Base-by-base conservation (phyloP, 768 basidiomycete species). In the Solioccasus polychromus region DNA sequence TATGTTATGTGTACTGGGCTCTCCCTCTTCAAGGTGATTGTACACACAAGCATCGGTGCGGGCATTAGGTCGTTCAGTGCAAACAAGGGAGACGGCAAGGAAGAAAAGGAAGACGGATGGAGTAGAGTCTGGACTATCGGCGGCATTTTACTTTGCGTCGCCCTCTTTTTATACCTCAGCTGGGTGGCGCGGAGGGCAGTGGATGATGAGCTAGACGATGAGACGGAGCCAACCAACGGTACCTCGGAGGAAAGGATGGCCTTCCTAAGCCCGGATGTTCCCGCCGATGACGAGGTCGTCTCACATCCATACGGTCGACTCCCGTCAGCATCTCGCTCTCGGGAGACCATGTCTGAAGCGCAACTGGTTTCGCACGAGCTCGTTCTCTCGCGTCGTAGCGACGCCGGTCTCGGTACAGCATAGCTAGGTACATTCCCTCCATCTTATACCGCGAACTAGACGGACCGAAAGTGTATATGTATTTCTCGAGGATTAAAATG, bases 1-100 rank as follows among this genome's bases (percentile, higher is more conserved):
- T 92, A 92, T 71, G 79, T 82, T 31, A 61, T 79, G 39, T 85
- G 88, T 72, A 92, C 93, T 19, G 84, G 83, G 12, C 73, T 92
- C 44, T 86, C 87, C 45, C 75, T 94, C 43, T 80, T 90, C 80
- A 95, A 96, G 66, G 80, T 94, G 56, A 83, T 91, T 66, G 77
- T 94, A 39, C 92, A 95, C 71, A 94, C 92, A 29, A 85, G 81
- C 54, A 78, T 95, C 57, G 93, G 93, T 32, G 80, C 82, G 25
- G 85, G 85, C 19, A 88, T 93, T 59, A 84, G 84, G 56, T 88
- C 85, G n/a, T 92, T 92, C 67, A 54, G 63, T 10, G 49, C 54
- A 14, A 77, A 80, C 59, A 78, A 79, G 54, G 79, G 61, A 78
- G 83, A 60, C 64, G 26, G 57, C 60, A 18, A 59, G 48, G 31